Evolutionary conservation across 768 basidiomycete species (phyloP).

Genomic region (Cantharellus cinnabarinus): DNA sequence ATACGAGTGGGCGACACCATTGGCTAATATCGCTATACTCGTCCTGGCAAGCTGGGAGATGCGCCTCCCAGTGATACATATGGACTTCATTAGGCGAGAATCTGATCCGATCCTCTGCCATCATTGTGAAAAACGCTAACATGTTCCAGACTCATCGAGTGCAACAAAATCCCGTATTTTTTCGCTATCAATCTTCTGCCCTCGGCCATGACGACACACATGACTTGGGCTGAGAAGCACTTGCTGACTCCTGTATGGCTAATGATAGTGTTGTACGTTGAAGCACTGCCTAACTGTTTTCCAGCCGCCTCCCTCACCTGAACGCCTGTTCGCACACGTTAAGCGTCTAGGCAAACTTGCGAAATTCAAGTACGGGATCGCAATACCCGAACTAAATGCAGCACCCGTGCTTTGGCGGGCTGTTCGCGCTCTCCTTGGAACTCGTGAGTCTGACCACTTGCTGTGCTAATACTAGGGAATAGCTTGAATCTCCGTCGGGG

Average conservation of each 20-base stretch:
- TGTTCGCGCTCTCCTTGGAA: slow-evolving; percentile 43
- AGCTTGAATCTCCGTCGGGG: slow-evolving; percentile 5
- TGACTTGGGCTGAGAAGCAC: slow-evolving; percentile 29
- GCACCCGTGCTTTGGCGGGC: slow-evolving; percentile 64
- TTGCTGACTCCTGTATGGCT: slow-evolving; percentile 4
- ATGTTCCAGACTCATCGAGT: slow-evolving; percentile 42
- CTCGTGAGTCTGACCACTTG: slow-evolving; percentile 33
- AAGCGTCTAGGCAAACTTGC: slow-evolving; percentile 36
- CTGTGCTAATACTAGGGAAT: slow-evolving; percentile 6
- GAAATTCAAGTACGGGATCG: slow-evolving; percentile 32
- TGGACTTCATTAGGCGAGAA: slow-evolving; percentile 51
- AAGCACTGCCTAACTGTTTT: too few species aligned
- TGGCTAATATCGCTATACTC: slow-evolving; percentile 43
- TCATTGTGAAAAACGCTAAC: background rate
- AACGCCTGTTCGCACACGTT: too few species aligned
- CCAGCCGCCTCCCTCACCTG: too few species aligned
- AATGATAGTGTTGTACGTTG: too few species aligned
- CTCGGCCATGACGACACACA: slow-evolving; percentile 36
- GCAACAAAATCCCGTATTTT: slow-evolving; percentile 61
- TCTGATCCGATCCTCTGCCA: slow-evolving; percentile 5
- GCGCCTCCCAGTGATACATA: slow-evolving; percentile 53
- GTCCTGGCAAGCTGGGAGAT: slow-evolving; percentile 62
- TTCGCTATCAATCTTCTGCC: slow-evolving; percentile 48
- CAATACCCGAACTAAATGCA: slow-evolving; percentile 54
- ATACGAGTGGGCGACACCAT: slow-evolving; percentile 20